Percentiles rank a stretch among this genome's conserved stretches.
phyloP scores from a whole-genome alignment of 306 rosid genomes.

The Quercus variabilis region DNA sequence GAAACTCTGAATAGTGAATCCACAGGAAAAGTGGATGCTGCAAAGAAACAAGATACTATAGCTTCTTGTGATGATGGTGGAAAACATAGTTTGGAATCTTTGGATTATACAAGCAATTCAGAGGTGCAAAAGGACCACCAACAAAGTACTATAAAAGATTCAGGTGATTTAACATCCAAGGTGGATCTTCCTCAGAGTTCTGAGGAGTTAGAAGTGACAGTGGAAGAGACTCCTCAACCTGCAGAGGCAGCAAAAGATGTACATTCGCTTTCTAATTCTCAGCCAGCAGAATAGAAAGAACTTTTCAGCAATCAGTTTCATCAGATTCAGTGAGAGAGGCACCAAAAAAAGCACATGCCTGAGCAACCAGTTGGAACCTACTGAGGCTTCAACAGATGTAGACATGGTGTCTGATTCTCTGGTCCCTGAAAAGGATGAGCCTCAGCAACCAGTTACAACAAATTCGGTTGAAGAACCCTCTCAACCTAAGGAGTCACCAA shows the following conservation, averaged over 20 bases:
- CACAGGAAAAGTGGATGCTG: constrained; percentile 29
- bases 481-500: constrained; percentile 26
- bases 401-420: constrained; percentile 42
- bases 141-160: constrained; percentile 24
- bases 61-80: constrained; percentile 28
- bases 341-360: constrained; percentile 21
- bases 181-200: constrained; percentile 40
- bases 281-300: constrained; percentile 40
- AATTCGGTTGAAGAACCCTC: constrained; percentile 14
- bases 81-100: constrained; percentile 28
- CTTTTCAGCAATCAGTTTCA: constrained; percentile 32
- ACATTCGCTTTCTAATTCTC: constrained; percentile 32
- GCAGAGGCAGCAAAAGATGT: constrained; percentile 32
- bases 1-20: constrained; percentile 36
- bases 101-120: constrained; percentile 35
- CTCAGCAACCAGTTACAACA: constrained; percentile 22
- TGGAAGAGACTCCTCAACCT: constrained; percentile 39
- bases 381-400: constrained; percentile 40
- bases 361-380: constrained; percentile 23
- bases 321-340: constrained; percentile 33
- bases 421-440: constrained; percentile 27
- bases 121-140: constrained; percentile 36
- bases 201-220: constrained; percentile 34
- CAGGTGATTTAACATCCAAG: constrained; percentile 39
- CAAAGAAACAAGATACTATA: constrained; percentile 33